Evolutionary conservation across 2,329 filamentous ascomycete genomes (phyloP).

Genomic region (Fonsecaea nubica): DNA sequence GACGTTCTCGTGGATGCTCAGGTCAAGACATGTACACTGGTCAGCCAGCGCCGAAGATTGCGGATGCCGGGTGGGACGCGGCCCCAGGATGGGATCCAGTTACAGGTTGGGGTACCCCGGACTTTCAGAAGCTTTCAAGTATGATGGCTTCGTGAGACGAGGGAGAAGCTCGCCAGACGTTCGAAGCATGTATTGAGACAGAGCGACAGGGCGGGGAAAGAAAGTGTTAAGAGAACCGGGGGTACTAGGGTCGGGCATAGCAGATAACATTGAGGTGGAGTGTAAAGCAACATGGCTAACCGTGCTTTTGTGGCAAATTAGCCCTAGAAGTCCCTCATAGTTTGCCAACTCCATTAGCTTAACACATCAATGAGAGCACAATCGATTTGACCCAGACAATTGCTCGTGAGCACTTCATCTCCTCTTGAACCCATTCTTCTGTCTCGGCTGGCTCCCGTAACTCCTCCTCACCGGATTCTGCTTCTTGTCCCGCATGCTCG

Average conservation of each 20-base stretch:
- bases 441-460: conserved; percentile 80
- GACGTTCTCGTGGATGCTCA: conserved; percentile 55
- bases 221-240: neutral
- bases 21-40: conserved; percentile 49
- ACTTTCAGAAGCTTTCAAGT: conserved; percentile 22
- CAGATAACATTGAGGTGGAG: neutral
- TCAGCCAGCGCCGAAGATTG: conserved; percentile 49
- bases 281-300: neutral
- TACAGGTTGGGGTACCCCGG: conserved; percentile 48
- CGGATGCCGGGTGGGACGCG: conserved; percentile 59
- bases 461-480: conserved; percentile 65
- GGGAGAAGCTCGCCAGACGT: neutral
- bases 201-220: neutral
- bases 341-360: neutral
- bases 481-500: conserved; percentile 79
- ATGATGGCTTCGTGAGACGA: conserved; percentile 1
- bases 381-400: neutral
- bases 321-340: too few relatives aligned
- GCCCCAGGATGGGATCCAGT: conserved; percentile 59
- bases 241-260: neutral
- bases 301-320: neutral
- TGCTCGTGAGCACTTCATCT: neutral
- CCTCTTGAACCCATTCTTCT: conserved; percentile 45
- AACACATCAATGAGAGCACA: neutral
- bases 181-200: neutral